Conservation (phyloP, 495 filamentous ascomycete genomes). For the Pseudomonodictys pantanalensis region DNA sequence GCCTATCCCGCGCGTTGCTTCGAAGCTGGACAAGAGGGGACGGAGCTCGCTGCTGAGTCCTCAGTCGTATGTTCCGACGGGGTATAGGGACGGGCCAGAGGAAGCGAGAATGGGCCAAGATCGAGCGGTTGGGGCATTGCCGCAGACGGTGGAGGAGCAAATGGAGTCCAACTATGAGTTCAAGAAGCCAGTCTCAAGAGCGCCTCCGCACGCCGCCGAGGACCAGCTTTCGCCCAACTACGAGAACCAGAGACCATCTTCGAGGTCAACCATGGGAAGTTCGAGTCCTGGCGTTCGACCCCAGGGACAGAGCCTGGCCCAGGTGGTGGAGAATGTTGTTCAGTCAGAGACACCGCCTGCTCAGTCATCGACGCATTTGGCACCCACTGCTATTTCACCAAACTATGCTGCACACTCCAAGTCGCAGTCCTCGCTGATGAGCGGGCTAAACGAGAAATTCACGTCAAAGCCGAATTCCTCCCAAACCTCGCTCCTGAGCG, state of each 20-base stretch:
- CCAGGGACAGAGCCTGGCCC: conserved; percentile 22
- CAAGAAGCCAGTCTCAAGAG: no score
- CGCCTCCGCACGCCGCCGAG: not conserved
- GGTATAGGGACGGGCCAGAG: no score
- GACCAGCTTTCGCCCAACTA: conserved; percentile 8
- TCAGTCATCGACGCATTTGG: conserved; percentile 5
- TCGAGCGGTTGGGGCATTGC: not conserved
- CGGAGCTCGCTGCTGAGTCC: conserved; percentile 16
- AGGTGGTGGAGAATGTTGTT: conserved; percentile 21
- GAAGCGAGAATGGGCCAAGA: no score
- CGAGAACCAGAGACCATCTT: conserved; percentile 9
- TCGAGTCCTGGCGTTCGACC: conserved; percentile 1
- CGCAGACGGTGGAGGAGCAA: not conserved
- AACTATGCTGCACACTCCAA: conserved; percentile 22
- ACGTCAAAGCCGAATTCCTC: conserved; percentile 5
- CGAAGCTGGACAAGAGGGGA: conserved; percentile 24
- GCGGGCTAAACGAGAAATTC: conserved; percentile 23
- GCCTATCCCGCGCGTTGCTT: conserved; percentile 45
- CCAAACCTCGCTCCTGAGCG: no score
- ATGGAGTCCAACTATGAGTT: no score
- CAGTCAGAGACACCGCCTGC: conserved; percentile 10
- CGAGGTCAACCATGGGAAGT: conserved; percentile 4
- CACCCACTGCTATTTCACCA: conserved; percentile 9
- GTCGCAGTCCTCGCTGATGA: conserved; percentile 27
- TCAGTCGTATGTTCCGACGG: no score